Base-by-base conservation (phyloP, 2,329 filamentous ascomycete species). In the Dactylellina cionopaga region DNA sequence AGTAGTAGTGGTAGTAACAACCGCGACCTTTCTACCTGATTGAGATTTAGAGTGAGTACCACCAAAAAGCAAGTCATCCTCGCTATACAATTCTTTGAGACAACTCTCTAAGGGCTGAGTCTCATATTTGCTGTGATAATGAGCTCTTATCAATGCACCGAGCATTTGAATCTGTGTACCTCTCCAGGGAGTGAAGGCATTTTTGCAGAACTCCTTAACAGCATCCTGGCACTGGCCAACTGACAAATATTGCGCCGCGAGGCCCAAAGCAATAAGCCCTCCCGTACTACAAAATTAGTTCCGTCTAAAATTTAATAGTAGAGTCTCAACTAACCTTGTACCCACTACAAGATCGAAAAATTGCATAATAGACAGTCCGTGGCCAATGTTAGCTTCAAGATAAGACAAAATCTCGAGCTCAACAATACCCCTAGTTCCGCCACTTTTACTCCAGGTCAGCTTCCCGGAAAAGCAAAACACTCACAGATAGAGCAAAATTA, bases 321-420 rank as follows among this genome's bases (percentile, higher is more conserved):
- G 13, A 35, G 6, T 35, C 13, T 35, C 31, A 35, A n/a, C n/a
- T n/a, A 6, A 35, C 31, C 31, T 13, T 35, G 31, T 35, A 35
- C 82, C 82, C 3, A 83, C 80, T 15, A 85, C 81, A 1, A 84
- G 78, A 65, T 85, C 83, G 68, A 85, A 84, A 76, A 84, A 84
- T 1, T 76, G 76, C 52, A 81, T 81, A 3, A 84, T 80, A 0
- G 80, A 79, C 1, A 84, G 71, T 5, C 78, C 76, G 6, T 78
- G 76, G 1, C 80, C 81, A 0, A 84, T 74, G 4, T 77, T 77
- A 25, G 76, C 76, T 71, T 84, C 80, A 11, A 85, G 79, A 3
- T 76, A 76, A 15, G 78, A 74, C 5, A 85, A 29, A 6, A 58
- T 46, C 1, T 75, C 73, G 27, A 76, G 76, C 39, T 81, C 77